These are phyloP conservation scores for Spinacia oleracea DNA, from an alignment of 179 eudicot species.

Conservation along the genomic window DNA sequence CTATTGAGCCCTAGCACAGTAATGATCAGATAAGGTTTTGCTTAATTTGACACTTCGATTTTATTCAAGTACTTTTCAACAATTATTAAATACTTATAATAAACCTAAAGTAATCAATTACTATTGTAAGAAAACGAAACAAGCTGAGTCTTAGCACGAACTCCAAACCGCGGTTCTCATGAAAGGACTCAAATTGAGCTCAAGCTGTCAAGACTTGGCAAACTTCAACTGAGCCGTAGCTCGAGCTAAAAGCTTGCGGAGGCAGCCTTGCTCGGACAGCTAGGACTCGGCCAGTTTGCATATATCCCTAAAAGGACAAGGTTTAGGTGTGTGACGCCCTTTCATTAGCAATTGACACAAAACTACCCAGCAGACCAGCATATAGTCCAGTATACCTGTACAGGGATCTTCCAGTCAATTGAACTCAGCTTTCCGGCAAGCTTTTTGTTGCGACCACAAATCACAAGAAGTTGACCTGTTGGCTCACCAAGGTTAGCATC, in stretches of 20 bases:
- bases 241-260: background rate
- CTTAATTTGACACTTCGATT: background rate
- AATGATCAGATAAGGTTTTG: background rate
- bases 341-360: background rate
- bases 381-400: slow-evolving; percentile 51
- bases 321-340: background rate
- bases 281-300: background rate
- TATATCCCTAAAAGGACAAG: background rate
- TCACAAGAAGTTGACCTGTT: slow-evolving; percentile 79
- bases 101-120: too few species aligned
- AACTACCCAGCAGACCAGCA: background rate
- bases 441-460: slow-evolving; percentile 93
- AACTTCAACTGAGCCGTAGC: background rate
- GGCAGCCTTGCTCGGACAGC: background rate
- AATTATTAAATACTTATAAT: too few species aligned
- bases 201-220: background rate
- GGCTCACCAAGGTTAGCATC: slow-evolving; percentile 77
- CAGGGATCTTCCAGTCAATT: slow-evolving; percentile 83
- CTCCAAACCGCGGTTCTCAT: background rate
- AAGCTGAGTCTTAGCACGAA: background rate
- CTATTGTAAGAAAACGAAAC: background rate
- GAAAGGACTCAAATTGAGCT: slow-evolving; percentile 1
- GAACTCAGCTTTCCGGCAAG: slow-evolving; percentile 65
- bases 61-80: too few species aligned
- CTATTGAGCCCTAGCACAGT: background rate